Evolutionary conservation across 2,329 filamentous ascomycete species (phyloP).

Genomic region (Pseudodiploospora longispora): DNA sequence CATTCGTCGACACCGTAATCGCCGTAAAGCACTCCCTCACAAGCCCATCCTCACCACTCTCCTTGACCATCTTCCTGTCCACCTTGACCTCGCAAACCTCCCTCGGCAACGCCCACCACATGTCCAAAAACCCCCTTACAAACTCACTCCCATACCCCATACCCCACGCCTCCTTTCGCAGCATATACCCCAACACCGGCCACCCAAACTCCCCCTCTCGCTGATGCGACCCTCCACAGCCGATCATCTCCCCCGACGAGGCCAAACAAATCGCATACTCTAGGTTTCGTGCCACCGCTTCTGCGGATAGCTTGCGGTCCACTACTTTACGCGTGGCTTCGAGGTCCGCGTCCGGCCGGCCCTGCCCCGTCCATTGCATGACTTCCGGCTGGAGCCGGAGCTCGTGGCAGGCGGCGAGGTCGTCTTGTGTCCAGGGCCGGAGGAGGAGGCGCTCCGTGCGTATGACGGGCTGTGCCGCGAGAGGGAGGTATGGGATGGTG

Average conservation of each 20-base stretch:
- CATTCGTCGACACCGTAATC: conserved; percentile 39
- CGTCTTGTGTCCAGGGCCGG: conserved; percentile 38
- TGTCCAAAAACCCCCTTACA: conserved; percentile 33
- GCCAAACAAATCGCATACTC: conserved; percentile 44
- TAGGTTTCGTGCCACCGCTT: conserved; percentile 36
- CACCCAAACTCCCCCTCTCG: conserved; percentile 32
- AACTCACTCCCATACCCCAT: conserved; percentile 49
- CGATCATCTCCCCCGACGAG: conserved; percentile 40
- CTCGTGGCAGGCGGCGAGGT: conserved; percentile 39
- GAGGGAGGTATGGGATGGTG: conserved; percentile 29
- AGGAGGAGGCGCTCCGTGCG: conserved; percentile 46
- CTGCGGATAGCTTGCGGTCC: conserved; percentile 33
- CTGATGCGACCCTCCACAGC: conserved; percentile 36
- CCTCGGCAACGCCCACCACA: conserved; percentile 41
- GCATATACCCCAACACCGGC: conserved; percentile 51
- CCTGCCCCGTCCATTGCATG: conserved; percentile 47
- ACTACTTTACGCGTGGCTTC: conserved; percentile 34
- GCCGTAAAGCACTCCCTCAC: conserved; percentile 35
- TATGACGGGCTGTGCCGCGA: conserved; percentile 27
- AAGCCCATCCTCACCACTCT: conserved; percentile 12
- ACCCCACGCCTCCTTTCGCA: conserved; percentile 43
- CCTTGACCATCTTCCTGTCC: conserved; percentile 20
- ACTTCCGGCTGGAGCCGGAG: conserved; percentile 51
- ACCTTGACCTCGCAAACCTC: conserved; percentile 33
- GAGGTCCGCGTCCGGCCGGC: conserved; percentile 31